Conservation (phyloP, 2,329 filamentous ascomycete species). For the Elsinoe necatrix region DNA sequence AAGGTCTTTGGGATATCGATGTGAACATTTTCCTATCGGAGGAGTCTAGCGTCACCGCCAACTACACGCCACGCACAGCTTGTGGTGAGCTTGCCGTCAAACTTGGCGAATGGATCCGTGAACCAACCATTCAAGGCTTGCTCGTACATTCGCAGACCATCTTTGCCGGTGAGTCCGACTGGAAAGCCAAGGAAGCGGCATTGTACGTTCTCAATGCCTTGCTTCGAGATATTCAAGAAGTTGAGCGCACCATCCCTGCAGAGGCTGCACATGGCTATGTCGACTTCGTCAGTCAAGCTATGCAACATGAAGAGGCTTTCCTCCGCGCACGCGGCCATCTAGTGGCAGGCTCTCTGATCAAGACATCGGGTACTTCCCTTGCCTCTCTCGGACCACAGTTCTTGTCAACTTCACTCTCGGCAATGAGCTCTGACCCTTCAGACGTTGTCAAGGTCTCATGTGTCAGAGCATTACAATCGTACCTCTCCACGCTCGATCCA, state of each 20-base stretch:
- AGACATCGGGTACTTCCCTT: slow-evolving; percentile 53
- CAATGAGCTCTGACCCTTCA: slow-evolving; percentile 65
- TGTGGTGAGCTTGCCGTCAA: slow-evolving; percentile 90
- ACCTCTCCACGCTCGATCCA: slow-evolving; percentile 47
- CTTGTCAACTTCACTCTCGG: slow-evolving; percentile 64
- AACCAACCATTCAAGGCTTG: slow-evolving; percentile 67
- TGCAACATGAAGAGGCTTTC: slow-evolving; percentile 63
- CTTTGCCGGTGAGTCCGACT: slow-evolving; percentile 51
- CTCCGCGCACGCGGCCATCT: slow-evolving; percentile 81
- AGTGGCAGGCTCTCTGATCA: slow-evolving; percentile 70
- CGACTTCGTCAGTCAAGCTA: slow-evolving; percentile 69
- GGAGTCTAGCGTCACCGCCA: slow-evolving; percentile 87
- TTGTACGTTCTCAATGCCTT: slow-evolving; percentile 81
- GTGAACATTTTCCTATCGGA: slow-evolving; percentile 92
- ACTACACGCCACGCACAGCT: slow-evolving; percentile 89
- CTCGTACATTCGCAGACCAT: slow-evolving; percentile 66
- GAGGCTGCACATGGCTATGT: slow-evolving; percentile 66
- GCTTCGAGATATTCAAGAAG: slow-evolving; percentile 72
- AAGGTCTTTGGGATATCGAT: slow-evolving; percentile 93
- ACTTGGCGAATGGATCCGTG: slow-evolving; percentile 78
- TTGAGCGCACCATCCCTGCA: slow-evolving; percentile 59
- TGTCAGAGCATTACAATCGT: slow-evolving; percentile 73
- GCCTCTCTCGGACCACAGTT: slow-evolving; percentile 51
- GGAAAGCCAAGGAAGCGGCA: slow-evolving; percentile 67
- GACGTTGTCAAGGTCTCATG: slow-evolving; percentile 90